Evolutionary conservation across 106 monocot genomes (phyloP), one percentile per base, ranked within the genome.

Genomic region (Allium sativum): DNA sequence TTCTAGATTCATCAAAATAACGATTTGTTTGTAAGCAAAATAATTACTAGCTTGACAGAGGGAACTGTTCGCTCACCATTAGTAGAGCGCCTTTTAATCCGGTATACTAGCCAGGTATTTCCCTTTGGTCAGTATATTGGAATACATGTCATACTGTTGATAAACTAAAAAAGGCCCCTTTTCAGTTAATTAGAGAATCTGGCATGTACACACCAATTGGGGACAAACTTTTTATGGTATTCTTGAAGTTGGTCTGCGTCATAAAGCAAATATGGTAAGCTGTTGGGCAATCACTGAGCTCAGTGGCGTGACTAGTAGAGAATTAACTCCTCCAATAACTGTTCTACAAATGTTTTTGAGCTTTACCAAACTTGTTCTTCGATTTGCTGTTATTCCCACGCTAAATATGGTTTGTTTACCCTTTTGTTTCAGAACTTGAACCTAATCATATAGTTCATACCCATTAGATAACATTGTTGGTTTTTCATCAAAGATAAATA

Each of bases 241-340:
- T 68, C 82, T 99, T 64, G 98, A 99, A 70, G 69, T 92, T 40
- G 92, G 92, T 48, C 73, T 99, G 50, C 73, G 98, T n/a, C 92
- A 99, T 56, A 99, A 99, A 79, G 76, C 98, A 63, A 92, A 99
- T 62, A 99, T 99, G 92, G 98, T 99, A 99, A 79, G 92, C 98
- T 62, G 92, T 92, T 56, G 92, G 58, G 92, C 98, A 68, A 99
- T 99, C 63, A 99, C 98, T 18, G 92, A 92, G 59, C 55, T 99
- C 42, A 83, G 40, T 76, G 92, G 92, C 48, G 98, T 99, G 42
- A 92, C 92, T 57, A 92, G 77, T 57, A 70, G 92, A 42, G 98
- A 99, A 68, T 72, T 99, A 66, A 88, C 80, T 48, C 98, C 98
- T 65, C 92, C 98, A 64, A 99, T 99, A 57, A 99, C 92, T 57